Conservation (phyloP, 306 rosid genomes). For the Lupinus albus region DNA sequence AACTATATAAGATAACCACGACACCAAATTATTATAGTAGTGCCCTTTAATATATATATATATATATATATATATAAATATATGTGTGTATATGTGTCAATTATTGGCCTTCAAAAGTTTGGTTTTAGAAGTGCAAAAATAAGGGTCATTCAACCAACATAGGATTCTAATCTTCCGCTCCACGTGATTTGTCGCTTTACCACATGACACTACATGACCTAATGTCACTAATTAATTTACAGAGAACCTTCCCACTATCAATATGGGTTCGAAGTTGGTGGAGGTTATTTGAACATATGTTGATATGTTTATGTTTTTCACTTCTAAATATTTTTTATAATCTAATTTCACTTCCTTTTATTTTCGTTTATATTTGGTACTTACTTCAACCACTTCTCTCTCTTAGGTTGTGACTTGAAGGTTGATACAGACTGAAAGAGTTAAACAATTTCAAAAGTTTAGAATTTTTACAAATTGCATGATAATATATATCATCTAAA, state of each 20-base stretch:
- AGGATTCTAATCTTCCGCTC: constrained; percentile 62
- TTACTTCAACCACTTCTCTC: background rate
- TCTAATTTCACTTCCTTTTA: background rate
- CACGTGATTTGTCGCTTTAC: constrained; percentile 67
- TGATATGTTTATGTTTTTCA: background rate
- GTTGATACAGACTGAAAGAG: background rate
- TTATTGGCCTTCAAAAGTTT: constrained; percentile 59
- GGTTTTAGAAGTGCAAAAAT: constrained; percentile 38
- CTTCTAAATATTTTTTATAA: background rate
- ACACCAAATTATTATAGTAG: constrained; percentile 10
- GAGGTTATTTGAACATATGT: constrained; percentile 25
- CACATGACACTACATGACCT: constrained; percentile 31
- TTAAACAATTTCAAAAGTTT: background rate
- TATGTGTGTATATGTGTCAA: no score
- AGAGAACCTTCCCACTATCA: constrained; percentile 50
- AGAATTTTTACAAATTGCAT: background rate
- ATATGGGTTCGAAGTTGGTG: constrained; percentile 44
- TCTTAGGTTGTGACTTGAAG: background rate
- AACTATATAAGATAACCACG: constrained; percentile 27
- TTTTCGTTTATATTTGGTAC: background rate
- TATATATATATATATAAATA: no score
- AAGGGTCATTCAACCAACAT: constrained; percentile 63
- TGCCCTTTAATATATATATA: constrained; percentile 10
- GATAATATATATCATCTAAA: no score
- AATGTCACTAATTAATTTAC: constrained; percentile 36